Evolutionary conservation across 2,329 filamentous ascomycete genomes (phyloP).

Genomic region (Fusarium solani-melongenae): DNA sequence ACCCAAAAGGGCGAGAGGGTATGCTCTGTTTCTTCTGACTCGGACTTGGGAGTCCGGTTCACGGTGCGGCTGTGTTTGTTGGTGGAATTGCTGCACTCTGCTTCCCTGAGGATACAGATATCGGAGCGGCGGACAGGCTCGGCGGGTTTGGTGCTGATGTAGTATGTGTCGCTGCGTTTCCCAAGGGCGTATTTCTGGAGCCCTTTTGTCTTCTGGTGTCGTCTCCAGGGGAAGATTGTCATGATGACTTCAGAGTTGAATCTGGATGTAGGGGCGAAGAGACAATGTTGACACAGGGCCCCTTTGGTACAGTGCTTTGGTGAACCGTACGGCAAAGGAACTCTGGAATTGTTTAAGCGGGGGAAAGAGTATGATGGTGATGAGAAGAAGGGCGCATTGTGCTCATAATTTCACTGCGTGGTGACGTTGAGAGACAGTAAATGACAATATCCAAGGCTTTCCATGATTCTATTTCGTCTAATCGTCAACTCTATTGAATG

Average conservation of each 20-base stretch:
- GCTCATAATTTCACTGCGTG: background rate
- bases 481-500: slow-evolving; percentile 33
- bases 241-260: background rate
- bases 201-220: background rate
- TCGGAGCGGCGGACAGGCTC: background rate
- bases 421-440: background rate
- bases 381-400: background rate
- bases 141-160: background rate
- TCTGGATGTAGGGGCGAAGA: background rate
- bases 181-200: background rate
- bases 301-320: background rate
- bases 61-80: background rate
- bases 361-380: background rate
- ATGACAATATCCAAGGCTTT: background rate
- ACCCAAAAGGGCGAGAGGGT: background rate
- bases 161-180: background rate
- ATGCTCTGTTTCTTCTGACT: background rate
- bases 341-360: background rate
- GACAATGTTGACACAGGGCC: background rate
- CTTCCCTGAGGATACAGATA: background rate
- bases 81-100: background rate
- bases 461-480: slow-evolving; percentile 32
- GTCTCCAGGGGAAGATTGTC: background rate
- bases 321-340: background rate
- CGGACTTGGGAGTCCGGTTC: background rate